Evolutionary conservation across 768 basidiomycete species (phyloP).

Genomic region (Suillus brevipes): DNA sequence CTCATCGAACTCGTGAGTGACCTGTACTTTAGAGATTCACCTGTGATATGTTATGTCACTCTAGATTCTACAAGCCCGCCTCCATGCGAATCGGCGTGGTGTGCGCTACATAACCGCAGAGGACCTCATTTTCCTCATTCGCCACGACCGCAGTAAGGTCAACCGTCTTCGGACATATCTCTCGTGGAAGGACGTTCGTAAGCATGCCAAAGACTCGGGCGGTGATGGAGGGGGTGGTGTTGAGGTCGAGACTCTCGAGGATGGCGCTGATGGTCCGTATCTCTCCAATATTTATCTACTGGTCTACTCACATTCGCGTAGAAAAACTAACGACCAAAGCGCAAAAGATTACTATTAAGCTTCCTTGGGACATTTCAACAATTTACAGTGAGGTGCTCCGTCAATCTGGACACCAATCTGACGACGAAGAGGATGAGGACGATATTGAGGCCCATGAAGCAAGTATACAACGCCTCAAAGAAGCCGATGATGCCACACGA

Average conservation of each 20-base stretch:
- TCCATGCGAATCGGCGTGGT: slow-evolving; percentile 76
- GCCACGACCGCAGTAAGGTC: slow-evolving; percentile 91
- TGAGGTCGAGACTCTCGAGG: slow-evolving; percentile 82
- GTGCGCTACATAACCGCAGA: slow-evolving; percentile 88
- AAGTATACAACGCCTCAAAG: slow-evolving; percentile 87
- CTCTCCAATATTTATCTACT: background rate
- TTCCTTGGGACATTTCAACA: slow-evolving; percentile 94
- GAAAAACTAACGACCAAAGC: slow-evolving; percentile 83
- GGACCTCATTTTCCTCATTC: slow-evolving; percentile 95
- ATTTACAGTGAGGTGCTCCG: slow-evolving; percentile 87
- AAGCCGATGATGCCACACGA: slow-evolving; percentile 92
- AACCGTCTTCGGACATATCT: slow-evolving; percentile 91
- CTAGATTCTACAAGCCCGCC: slow-evolving; percentile 88
- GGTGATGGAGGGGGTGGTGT: slow-evolving; percentile 79
- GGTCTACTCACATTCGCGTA: slow-evolving; percentile 25
- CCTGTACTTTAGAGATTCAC: slow-evolving; percentile 11
- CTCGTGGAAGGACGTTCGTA: slow-evolving; percentile 96
- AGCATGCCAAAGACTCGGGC: slow-evolving; percentile 89
- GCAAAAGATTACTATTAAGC: slow-evolving; percentile 90
- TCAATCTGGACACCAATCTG: slow-evolving; percentile 77
- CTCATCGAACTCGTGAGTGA: slow-evolving; percentile 80
- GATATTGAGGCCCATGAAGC: slow-evolving; percentile 95
- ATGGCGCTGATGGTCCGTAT: slow-evolving; percentile 71
- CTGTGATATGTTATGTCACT: background rate
- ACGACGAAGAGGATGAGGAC: slow-evolving; percentile 95